Evolutionary conservation across 495 filamentous ascomycete genomes (phyloP).

Genomic region (Xylaria grammica): DNA sequence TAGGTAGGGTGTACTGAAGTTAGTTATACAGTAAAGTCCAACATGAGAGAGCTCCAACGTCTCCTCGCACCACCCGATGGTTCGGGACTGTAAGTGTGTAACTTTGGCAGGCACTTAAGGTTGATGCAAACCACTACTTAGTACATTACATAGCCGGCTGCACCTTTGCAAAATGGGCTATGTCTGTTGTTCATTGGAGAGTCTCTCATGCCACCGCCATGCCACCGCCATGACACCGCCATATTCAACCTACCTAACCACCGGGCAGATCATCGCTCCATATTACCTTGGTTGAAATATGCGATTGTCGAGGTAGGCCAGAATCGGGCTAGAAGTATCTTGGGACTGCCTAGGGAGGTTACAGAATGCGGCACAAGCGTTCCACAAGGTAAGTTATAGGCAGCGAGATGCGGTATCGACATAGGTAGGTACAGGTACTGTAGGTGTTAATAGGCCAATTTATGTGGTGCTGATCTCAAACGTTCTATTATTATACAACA

Average conservation of each 20-base stretch:
- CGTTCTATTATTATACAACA: conserved; percentile 10
- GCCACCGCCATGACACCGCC: too few relatives aligned
- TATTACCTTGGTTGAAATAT: too few relatives aligned
- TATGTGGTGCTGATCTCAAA: neutral
- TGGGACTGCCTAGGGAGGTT: too few relatives aligned
- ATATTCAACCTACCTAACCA: too few relatives aligned
- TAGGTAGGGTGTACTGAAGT: too few relatives aligned
- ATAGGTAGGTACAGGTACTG: too few relatives aligned
- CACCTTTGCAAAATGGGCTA: too few relatives aligned
- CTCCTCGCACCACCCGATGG: neutral
- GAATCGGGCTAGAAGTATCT: too few relatives aligned
- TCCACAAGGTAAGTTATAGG: neutral
- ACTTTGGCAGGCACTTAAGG: neutral
- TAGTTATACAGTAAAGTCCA: too few relatives aligned
- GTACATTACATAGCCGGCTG: too few relatives aligned
- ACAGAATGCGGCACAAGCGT: neutral
- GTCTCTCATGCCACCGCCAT: neutral
- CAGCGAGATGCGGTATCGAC: neutral
- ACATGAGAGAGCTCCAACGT: neutral
- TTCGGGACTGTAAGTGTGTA: neutral
- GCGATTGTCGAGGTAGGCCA: neutral
- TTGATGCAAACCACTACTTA: neutral
- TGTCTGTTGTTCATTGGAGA: neutral
- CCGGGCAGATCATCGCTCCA: too few relatives aligned
- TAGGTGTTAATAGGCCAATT: neutral